These are phyloP conservation scores for Eucalyptus pauciflora DNA, from an alignment of 345 rosid genomes.

Conservation along the genomic window DNA sequence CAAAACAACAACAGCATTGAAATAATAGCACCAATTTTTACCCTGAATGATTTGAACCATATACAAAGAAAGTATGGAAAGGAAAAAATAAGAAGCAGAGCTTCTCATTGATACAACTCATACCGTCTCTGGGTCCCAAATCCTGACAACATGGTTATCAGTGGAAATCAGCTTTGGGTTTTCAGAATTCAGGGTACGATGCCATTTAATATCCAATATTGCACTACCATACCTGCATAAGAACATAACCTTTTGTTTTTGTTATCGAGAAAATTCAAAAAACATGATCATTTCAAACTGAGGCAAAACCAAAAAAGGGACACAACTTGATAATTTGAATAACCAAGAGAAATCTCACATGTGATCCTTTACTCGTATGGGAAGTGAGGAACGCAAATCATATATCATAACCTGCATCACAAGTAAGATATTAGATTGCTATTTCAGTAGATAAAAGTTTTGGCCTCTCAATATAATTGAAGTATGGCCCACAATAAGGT, in stretches of 20 bases:
- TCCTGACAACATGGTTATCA: slow-evolving; percentile 75
- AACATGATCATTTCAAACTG: background rate
- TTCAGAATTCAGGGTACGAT: slow-evolving; percentile 67
- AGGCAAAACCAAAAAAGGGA: background rate
- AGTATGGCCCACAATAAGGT: background rate
- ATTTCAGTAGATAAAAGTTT: background rate
- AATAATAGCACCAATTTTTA: background rate
- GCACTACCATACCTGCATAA: slow-evolving; percentile 77
- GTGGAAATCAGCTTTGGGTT: slow-evolving; percentile 66
- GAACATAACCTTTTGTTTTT: background rate
- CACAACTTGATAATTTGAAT: background rate
- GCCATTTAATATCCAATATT: slow-evolving; percentile 91
- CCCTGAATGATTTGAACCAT: background rate
- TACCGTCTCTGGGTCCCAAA: slow-evolving; percentile 97
- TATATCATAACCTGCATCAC: slow-evolving; percentile 71
- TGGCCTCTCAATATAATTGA: background rate
- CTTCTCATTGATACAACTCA: background rate
- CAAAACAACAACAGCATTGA: background rate
- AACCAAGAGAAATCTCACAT: slow-evolving; percentile 39
- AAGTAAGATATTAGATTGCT: background rate
- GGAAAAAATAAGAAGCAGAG: background rate
- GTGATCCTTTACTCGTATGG: slow-evolving; percentile 78
- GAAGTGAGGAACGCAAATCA: slow-evolving; percentile 82
- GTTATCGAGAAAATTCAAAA: background rate
- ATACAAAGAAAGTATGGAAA: background rate